Evolutionary conservation across 306 rosid species (phyloP), one percentile per base, ranked within the genome.

Genomic region (Myrica gale): DNA sequence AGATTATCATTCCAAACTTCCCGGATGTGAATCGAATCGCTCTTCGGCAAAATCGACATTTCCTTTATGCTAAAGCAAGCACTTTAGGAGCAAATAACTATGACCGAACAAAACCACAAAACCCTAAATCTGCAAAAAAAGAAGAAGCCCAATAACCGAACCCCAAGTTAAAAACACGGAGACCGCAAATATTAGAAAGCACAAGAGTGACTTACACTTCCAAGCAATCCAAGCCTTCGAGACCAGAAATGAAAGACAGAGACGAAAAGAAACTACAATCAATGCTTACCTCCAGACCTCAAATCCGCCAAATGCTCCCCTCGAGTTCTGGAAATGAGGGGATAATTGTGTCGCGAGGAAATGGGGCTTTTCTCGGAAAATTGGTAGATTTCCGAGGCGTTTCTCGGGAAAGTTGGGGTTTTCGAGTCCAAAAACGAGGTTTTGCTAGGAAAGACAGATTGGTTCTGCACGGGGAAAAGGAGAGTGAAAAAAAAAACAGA

Each of bases 1-100:
- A 85, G 83, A 80, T 85, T 85, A 47, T 80, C 81, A 0, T 16
- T 52, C 89, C 86, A 85, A 58, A 82, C 89, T 47, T 82, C 84
- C 75, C 85, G 78, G 68, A 85, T 80, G 47, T 63, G 78, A 45
- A 85, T 42, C 9, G 69, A 9, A 57, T 85, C 82, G 32, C 68
- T 73, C 12, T 68, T 46, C 15, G 60, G 41, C 61, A 70, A 47
- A 26, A 16, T 39, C 71, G 74, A 60, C 89, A 85, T 85, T 52
- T 63, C 67, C 45, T 56, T 37, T 47, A n/a, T 16, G 37, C 68
- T 3, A 44, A 23, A 50, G 6, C 70, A 19, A 26, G 21, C 19
- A 56, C 21, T 69, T 21, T 55, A 45, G 9, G 62, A 68, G 56
- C 68, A 55, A 66, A 70, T 12, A 54, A 58, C 81, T 16, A 80